Percentiles rank a stretch among this genome's conserved stretches.
Evolutionary conservation across 768 basidiomycete genomes (phyloP).

Genomic region (Leccinum uliginosum): DNA sequence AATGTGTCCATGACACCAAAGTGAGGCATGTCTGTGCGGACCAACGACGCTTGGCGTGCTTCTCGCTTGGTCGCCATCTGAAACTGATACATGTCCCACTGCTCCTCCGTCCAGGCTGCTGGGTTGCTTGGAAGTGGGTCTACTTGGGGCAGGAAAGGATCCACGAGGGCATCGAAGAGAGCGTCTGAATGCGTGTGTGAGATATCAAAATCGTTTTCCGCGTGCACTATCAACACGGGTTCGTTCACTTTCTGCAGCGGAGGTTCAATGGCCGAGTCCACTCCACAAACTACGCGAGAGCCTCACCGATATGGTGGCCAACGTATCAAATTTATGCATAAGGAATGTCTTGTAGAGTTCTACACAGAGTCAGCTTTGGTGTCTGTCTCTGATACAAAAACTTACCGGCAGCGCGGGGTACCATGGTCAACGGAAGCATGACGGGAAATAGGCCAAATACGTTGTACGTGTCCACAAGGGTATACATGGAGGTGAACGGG

Average conservation of each 20-base stretch:
- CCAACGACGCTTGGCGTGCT: conserved; percentile 43
- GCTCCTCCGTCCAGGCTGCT: conserved; percentile 31
- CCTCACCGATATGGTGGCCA: conserved; percentile 56
- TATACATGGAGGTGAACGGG: conserved; percentile 56
- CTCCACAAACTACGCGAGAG: neutral
- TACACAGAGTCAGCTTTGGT: conserved; percentile 21
- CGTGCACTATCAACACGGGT: conserved; percentile 70
- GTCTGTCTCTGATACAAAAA: conserved; percentile 2
- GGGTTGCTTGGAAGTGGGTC: conserved; percentile 34
- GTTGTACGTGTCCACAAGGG: conserved; percentile 63
- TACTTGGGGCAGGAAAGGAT: conserved; percentile 53
- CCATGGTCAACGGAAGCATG: conserved; percentile 59
- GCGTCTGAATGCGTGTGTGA: conserved; percentile 61
- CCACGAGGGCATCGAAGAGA: conserved; percentile 66
- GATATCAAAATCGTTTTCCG: conserved; percentile 72
- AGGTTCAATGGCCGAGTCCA: neutral
- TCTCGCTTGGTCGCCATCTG: conserved; percentile 38
- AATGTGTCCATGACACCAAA: conserved; percentile 57
- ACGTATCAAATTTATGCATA: conserved; percentile 58
- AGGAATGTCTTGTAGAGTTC: conserved; percentile 53
- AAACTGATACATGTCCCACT: conserved; percentile 42
- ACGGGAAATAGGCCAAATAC: conserved; percentile 66
- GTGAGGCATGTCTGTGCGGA: conserved; percentile 39
- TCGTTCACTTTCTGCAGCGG: conserved; percentile 54
- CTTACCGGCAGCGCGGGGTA: conserved; percentile 64